Evolutionary conservation across 2,329 filamentous ascomycete genomes (phyloP).

Genomic region (Colletotrichum simmondsii): DNA sequence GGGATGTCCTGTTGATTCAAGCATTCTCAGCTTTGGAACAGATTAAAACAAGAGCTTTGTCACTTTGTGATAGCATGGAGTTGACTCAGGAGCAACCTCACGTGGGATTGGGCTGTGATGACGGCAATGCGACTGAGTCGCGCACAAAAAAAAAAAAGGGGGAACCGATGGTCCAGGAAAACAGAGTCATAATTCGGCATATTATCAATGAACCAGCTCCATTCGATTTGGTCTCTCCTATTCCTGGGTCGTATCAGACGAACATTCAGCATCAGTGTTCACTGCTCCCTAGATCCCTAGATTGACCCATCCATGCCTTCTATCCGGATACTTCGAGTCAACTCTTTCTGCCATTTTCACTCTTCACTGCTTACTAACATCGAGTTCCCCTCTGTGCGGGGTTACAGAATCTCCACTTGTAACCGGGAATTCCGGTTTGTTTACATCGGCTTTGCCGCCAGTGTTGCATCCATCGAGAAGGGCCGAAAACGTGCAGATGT

Average conservation of each 20-base stretch:
- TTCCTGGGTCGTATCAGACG: background rate
- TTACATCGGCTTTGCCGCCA: conserved; percentile 20
- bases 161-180: background rate
- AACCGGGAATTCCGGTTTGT: conserved; percentile 20
- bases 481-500: conserved; percentile 7
- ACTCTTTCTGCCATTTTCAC: background rate
- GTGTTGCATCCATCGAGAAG: conserved; percentile 2
- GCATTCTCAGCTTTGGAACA: background rate
- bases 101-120: background rate
- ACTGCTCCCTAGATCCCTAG: background rate
- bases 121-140: background rate
- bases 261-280: background rate
- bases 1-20: background rate
- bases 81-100: background rate
- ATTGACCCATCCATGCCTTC: background rate
- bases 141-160: background rate
- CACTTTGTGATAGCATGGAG: background rate
- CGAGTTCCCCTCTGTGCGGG: background rate
- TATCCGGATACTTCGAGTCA: background rate
- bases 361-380: background rate
- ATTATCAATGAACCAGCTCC: background rate
- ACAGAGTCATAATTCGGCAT: background rate
- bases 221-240: background rate
- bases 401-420: background rate
- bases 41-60: background rate